phyloP scores from a whole-genome alignment of 495 filamentous ascomycete species.

The Aspergillus steynii region DNA sequence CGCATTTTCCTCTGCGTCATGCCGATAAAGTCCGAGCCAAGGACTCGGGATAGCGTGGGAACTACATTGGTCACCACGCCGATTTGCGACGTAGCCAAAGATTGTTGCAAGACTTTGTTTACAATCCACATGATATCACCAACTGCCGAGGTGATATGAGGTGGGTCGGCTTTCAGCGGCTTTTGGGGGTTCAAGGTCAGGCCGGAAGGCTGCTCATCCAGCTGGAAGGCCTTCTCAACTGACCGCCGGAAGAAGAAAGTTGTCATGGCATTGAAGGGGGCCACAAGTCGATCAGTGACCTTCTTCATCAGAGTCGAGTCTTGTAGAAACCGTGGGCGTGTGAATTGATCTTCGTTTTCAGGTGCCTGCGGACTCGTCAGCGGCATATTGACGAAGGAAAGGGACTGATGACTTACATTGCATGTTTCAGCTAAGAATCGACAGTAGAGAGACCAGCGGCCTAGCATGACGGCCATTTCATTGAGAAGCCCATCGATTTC shows the following conservation, averaged over 20 bases:
- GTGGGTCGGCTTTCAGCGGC: slow-evolving; percentile 68
- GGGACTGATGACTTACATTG: slow-evolving; percentile 53
- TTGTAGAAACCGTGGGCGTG: slow-evolving; percentile 66
- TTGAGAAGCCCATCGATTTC: slow-evolving; percentile 84
- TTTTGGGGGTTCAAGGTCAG: slow-evolving; percentile 71
- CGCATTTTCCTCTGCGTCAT: slow-evolving; percentile 98
- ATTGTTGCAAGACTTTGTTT: slow-evolving; percentile 82
- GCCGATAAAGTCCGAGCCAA: slow-evolving; percentile 89
- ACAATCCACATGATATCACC: slow-evolving; percentile 99
- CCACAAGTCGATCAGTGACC: slow-evolving; percentile 66
- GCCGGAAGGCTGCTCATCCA: slow-evolving; percentile 89
- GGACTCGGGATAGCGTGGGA: slow-evolving; percentile 77
- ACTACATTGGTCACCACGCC: slow-evolving; percentile 74
- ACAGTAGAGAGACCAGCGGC: slow-evolving; percentile 88
- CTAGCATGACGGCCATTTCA: slow-evolving; percentile 88
- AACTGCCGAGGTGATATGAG: slow-evolving; percentile 91
- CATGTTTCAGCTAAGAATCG: slow-evolving; percentile 86
- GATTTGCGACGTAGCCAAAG: slow-evolving; percentile 80
- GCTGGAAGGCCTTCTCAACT: slow-evolving; percentile 94
- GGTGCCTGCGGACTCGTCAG: slow-evolving; percentile 25
- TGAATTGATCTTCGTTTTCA: slow-evolving; percentile 29
- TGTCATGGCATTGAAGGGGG: slow-evolving; percentile 83
- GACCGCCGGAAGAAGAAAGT: slow-evolving; percentile 95
- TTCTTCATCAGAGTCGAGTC: slow-evolving; percentile 77
- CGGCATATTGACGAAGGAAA: slow-evolving; percentile 15